Evolutionary conservation across 2,329 filamentous ascomycete species (phyloP).

Genomic region (Parastagonospora avenae): DNA sequence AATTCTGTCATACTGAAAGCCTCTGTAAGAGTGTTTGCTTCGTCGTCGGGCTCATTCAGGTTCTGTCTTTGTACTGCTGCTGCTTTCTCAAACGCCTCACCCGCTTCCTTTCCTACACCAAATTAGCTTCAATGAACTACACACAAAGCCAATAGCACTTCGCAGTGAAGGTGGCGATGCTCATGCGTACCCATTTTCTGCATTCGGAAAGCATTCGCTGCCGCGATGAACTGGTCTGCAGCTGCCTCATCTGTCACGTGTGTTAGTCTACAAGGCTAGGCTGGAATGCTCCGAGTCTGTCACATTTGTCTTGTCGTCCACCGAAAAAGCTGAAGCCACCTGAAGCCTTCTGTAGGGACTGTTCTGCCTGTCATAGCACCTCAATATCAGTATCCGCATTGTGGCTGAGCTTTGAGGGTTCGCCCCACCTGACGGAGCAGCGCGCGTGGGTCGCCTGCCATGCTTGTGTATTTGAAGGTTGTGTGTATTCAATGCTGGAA

Average conservation of each 20-base stretch:
- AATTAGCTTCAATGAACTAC: conserved; percentile 8
- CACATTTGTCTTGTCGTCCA: conserved; percentile 79
- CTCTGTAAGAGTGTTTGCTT: conserved; percentile 84
- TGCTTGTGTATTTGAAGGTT: conserved; percentile 22
- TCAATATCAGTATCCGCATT: conserved; percentile 32
- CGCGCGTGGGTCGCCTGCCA: conserved; percentile 46
- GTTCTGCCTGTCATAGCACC: conserved; percentile 73
- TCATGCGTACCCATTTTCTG: conserved; percentile 73
- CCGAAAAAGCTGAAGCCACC: conserved; percentile 91
- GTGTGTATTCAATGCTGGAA: not conserved
- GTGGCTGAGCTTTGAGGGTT: conserved; percentile 35
- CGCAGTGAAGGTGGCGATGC: not conserved
- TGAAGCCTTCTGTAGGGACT: conserved; percentile 73
- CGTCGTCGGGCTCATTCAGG: conserved; percentile 90
- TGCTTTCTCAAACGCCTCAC: conserved; percentile 81
- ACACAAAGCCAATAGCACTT: not conserved
- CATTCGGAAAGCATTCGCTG: conserved; percentile 89
- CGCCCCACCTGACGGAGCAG: conserved; percentile 46
- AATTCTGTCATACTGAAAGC: conserved; percentile 68
- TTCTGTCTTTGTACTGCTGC: conserved; percentile 80
- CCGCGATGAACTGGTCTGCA: conserved; percentile 83
- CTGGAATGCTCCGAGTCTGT: not conserved
- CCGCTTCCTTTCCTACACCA: conserved; percentile 77
- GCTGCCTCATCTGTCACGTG: conserved; percentile 69
- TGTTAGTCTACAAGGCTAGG: conserved; percentile 16